phyloP scores from a whole-genome alignment of 106 monocot genomes.

The Dendrobium officinale region DNA sequence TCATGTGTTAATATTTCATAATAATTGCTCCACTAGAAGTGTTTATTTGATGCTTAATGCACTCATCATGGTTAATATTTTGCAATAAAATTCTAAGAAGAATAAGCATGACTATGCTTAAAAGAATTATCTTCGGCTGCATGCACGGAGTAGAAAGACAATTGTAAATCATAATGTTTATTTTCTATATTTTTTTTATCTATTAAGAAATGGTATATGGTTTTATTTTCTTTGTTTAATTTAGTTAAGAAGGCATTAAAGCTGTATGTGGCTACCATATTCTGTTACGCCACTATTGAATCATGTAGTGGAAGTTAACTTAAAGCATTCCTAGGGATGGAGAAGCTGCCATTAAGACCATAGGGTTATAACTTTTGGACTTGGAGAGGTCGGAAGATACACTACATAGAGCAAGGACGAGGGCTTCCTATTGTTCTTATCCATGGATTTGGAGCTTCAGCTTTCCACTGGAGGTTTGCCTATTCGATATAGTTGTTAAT shows the following conservation, averaged over 20 bases:
- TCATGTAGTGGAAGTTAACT: not conserved
- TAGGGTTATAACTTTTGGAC: constrained; percentile 96
- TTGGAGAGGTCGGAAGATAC: constrained; percentile 89
- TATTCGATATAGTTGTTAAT: not conserved
- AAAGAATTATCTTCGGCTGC: too few species aligned
- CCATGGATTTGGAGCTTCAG: constrained; percentile 96
- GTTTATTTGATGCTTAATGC: too few species aligned
- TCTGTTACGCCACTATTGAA: not conserved
- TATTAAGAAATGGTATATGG: not conserved
- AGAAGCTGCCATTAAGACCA: constrained; percentile 68
- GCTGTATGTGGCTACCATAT: not conserved
- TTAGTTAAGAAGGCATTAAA: not conserved
- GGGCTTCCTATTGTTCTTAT: constrained; percentile 83
- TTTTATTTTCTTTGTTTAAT: not conserved
- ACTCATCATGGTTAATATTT: too few species aligned
- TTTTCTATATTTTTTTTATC: too few species aligned
- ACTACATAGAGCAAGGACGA: constrained; percentile 78
- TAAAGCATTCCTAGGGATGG: constrained; percentile 41
- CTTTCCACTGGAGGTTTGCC: constrained; percentile 90
- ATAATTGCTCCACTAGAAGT: too few species aligned
- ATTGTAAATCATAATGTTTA: too few species aligned
- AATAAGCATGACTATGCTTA: too few species aligned
- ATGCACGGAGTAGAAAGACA: too few species aligned
- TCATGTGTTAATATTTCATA: too few species aligned
- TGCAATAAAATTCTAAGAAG: too few species aligned